These are phyloP conservation scores for Avena insularis DNA, from an alignment of 176 grass and related monocot genomes.

Conservation along the genomic window DNA sequence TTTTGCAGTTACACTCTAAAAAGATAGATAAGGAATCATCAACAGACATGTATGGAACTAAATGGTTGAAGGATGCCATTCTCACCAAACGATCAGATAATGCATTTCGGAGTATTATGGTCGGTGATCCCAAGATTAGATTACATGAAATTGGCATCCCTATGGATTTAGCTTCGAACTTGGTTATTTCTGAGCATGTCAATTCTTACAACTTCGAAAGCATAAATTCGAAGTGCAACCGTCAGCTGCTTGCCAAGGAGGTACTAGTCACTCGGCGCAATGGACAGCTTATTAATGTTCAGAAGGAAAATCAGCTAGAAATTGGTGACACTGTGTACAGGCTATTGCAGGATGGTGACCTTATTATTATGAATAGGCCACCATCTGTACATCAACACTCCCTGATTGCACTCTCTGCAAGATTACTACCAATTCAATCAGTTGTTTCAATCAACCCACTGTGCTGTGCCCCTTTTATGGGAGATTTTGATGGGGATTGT, in stretches of 20 bases:
- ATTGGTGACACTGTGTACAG: constrained; percentile 77
- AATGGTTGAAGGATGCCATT: constrained; percentile 84
- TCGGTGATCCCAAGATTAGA: constrained; percentile 79
- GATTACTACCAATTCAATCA: constrained; percentile 58
- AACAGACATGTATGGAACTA: constrained; percentile 61
- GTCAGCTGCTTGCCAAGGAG: constrained; percentile 58
- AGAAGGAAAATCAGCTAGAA: constrained; percentile 64
- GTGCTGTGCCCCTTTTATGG: constrained; percentile 70
- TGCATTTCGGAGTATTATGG: constrained; percentile 79
- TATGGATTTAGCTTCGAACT: constrained; percentile 58
- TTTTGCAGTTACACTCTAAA: constrained; percentile 69
- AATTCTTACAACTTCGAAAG: constrained; percentile 70
- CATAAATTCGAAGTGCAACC: constrained; percentile 57
- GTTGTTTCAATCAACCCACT: constrained; percentile 76
- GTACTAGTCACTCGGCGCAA: constrained; percentile 53
- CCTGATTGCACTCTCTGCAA: constrained; percentile 69
- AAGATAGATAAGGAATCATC: constrained; percentile 59
- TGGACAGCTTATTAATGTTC: constrained; percentile 55
- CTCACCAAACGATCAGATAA: constrained; percentile 88
- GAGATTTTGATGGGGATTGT: constrained; percentile 94
- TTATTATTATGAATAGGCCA: constrained; percentile 85
- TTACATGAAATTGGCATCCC: constrained; percentile 80
- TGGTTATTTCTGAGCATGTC: constrained; percentile 66
- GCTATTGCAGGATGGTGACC: constrained; percentile 76
- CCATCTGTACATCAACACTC: constrained; percentile 94